Percentiles rank a stretch among this genome's conserved stretches.
Evolutionary conservation across 495 filamentous ascomycete species (phyloP).

Genomic region (Bathelium albidoporum): DNA sequence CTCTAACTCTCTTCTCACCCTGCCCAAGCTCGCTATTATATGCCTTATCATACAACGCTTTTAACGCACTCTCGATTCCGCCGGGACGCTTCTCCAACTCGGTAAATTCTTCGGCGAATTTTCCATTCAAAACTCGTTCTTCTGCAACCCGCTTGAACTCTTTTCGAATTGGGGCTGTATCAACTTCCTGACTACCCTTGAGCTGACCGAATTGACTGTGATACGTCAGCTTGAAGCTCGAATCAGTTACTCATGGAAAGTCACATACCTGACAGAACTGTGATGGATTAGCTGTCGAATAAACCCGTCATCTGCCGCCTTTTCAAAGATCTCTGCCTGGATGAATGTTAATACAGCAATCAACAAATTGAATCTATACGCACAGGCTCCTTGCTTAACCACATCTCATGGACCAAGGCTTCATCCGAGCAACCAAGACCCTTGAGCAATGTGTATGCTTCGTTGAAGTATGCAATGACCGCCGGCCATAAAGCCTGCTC

Average conservation of each 20-base stretch:
- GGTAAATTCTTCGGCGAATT: slow-evolving; percentile 16
- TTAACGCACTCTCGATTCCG: slow-evolving; percentile 10
- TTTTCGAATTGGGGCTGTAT: slow-evolving; percentile 9
- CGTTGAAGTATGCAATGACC: slow-evolving; percentile 12
- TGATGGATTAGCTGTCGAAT: slow-evolving; percentile 11
- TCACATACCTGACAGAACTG: slow-evolving; percentile 13
- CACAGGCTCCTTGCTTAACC: slow-evolving; percentile 17
- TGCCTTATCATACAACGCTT: slow-evolving; percentile 12
- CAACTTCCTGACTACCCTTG: slow-evolving; percentile 16
- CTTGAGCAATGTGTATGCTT: slow-evolving; percentile 11
- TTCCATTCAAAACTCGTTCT: slow-evolving; percentile 12
- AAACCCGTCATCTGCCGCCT: slow-evolving; percentile 11
- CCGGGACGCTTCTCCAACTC: slow-evolving; percentile 4
- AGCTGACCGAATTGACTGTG: slow-evolving; percentile 17
- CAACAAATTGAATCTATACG: neutral
- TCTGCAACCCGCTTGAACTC: slow-evolving; percentile 14
- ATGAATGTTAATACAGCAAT: neutral
- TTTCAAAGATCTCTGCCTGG: slow-evolving; percentile 11
- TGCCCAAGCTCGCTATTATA: slow-evolving; percentile 14
- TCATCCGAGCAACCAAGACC: slow-evolving; percentile 14
- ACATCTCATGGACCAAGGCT: slow-evolving; percentile 16
- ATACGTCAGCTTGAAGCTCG: neutral
- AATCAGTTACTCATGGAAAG: no score
- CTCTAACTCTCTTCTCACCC: slow-evolving; percentile 14
- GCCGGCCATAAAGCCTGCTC: slow-evolving; percentile 15